Percentiles rank a stretch among this genome's conserved stretches.
These are phyloP conservation scores for Amphicarpaea edgeworthii DNA, from an alignment of 306 rosid species.

Conservation along the genomic window DNA sequence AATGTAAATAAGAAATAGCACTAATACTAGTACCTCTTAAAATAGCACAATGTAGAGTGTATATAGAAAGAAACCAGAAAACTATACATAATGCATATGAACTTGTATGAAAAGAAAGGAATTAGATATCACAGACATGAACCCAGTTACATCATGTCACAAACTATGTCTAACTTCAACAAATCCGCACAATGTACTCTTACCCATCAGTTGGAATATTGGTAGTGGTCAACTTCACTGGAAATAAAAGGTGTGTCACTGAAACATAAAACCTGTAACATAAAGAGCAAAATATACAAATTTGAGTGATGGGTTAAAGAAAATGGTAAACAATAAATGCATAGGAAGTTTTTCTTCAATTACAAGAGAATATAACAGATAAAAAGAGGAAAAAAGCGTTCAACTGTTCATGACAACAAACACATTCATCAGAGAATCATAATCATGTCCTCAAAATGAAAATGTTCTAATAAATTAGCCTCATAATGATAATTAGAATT, in stretches of 20 bases:
- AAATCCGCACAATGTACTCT: constrained; percentile 43
- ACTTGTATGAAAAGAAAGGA: constrained; percentile 4
- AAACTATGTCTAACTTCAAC: constrained; percentile 27
- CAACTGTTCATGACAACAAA: constrained; percentile 22
- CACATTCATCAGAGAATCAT: constrained; percentile 24
- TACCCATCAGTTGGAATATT: constrained; percentile 83
- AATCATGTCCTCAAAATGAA: constrained; percentile 9
- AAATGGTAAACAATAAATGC: constrained; percentile 14
- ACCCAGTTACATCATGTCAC: not conserved
- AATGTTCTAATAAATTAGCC: not conserved
- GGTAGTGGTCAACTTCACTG: constrained; percentile 70
- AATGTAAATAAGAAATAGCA: constrained; percentile 23
- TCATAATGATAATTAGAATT: not conserved
- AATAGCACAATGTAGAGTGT: constrained; percentile 5
- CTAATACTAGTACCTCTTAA: not conserved
- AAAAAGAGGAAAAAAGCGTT: not conserved
- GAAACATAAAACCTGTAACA: constrained; percentile 75
- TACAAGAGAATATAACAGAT: constrained; percentile 4
- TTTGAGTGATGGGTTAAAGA: constrained; percentile 15
- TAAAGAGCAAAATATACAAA: constrained; percentile 16
- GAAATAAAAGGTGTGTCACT: constrained; percentile 66
- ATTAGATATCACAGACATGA: constrained; percentile 14
- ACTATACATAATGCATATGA: not conserved
- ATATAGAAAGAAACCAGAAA: constrained; percentile 8
- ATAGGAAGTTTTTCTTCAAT: not conserved